Evolutionary conservation across 371 early-diverging fungal species (phyloP), one percentile per base, ranked within the genome.

Genomic region (Racocetra persica): DNA sequence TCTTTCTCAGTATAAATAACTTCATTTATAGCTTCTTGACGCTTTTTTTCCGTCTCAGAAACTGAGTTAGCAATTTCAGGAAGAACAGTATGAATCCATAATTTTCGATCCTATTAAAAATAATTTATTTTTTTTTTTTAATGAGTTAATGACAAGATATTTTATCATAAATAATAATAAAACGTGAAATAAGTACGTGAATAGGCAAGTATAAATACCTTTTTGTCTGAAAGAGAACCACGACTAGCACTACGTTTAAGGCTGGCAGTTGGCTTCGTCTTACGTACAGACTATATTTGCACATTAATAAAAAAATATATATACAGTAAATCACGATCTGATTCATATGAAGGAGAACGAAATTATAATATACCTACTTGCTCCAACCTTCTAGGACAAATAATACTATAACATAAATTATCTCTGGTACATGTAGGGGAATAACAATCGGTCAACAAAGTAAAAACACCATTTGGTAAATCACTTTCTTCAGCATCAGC

Each of bases 11-110:
- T 95, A 59, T 94, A 91, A 45, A 98, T 93, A 72, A 97, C 80
- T 85, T 98, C 98, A 86, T 92, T 96, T 74, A 98, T 95, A 49
- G 93, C 93, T 83, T 98, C 97, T 82, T 98, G 98, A 0, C 98
- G 90, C 81, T 93, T 94, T 80, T 91, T 89, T 84, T 98, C 98
- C 28, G 86, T 82, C 26, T 90, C 84, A 5, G 94, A 89, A 0
- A 94, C 90, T 4, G 91, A 90, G 32, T 93, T 91, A 1, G 93
- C 83, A 22, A 96, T 87, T 20, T 93, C 93, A 65, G 89, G 88
- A 2, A 96, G 91, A 24, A 91, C 93, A 4, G 87, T 87, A 24
- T 86, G 88, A 55, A 89, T 87, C 92, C 92, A 92, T 28, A 92
- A 84, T 65, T 90, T 82, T 55, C 85, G 84, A 57, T 79, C 79